Evolutionary conservation across 2,329 filamentous ascomycete species (phyloP), one percentile per base, ranked within the genome.

Genomic region (Penicillium sp.): DNA sequence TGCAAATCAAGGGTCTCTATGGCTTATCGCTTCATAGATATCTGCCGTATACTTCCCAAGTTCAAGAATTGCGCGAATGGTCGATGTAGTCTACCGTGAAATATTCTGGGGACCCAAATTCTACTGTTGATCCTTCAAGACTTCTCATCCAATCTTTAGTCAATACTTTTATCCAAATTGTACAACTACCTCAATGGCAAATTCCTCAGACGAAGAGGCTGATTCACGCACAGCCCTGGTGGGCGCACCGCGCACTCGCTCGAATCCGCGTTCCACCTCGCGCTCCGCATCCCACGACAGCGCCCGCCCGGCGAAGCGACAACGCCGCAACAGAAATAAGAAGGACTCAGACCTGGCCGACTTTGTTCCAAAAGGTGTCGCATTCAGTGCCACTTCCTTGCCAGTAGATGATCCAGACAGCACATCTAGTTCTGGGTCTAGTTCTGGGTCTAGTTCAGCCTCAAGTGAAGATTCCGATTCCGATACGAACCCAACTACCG

Each of bases 191-290:
- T 13, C 2, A 13, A 56, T 56, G 53, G 34, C 40, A 11, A 40
- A 56, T 13, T 35, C 40, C 31, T 66, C 69, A 29, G 69, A 63
- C 42, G 70, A 74, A 47, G 72, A 76, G 32, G 68, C 70, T 47
- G 73, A 82, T 61, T 81, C 79, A 18, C 72, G 79, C 46, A 81
- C 77, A 37, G 76, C 76, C 44, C 69, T 73, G 3, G 69, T 80
- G 24, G 76, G 77, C 16, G 61, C 66, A 37, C 74, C 74, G 65
- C 76, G 76, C 18, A 56, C 52, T 44, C 67, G 63, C 48, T 56
- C 55, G 38, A 65, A 64, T 10, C 59, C 57, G 31, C 59, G 56
- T 38, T 67, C 67, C 8, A 61, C 62, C 9, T 53, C 44, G 52
- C 61, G 60, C 61, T 62, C 61, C 49, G 60, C 67, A 56, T 66